phyloP scores from a whole-genome alignment of 202 grass and related monocot genomes.

The Eragrostis tef region DNA sequence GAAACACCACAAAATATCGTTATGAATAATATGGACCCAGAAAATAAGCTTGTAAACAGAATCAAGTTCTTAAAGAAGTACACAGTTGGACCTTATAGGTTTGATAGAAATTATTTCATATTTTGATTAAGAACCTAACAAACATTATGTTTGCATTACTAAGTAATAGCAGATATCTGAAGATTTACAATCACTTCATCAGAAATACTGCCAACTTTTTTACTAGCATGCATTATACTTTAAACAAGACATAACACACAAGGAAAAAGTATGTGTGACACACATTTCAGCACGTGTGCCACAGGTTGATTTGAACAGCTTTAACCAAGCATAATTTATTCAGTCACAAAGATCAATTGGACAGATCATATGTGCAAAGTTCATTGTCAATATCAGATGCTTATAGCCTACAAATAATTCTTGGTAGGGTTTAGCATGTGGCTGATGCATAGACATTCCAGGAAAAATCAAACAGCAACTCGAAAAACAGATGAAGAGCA shows the following conservation, averaged over 20 bases:
- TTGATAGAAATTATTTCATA: constrained; percentile 26
- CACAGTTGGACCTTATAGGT: not conserved
- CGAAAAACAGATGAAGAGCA: constrained; percentile 16
- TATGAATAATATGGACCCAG: constrained; percentile 16
- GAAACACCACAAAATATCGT: constrained; percentile 16
- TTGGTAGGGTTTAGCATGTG: not conserved
- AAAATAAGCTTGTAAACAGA: constrained; percentile 43
- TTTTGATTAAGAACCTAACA: constrained; percentile 1
- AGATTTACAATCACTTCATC: constrained; percentile 23
- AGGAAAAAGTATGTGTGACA: not conserved
- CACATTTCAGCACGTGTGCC: constrained; percentile 4
- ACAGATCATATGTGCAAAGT: constrained; percentile 6
- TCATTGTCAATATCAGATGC: constrained; percentile 16
- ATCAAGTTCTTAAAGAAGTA: constrained; percentile 22
- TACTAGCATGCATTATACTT: constrained; percentile 16
- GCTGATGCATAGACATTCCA: not conserved
- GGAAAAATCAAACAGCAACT: constrained; percentile 26
- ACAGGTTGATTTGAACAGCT: constrained; percentile 10
- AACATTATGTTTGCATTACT: not conserved
- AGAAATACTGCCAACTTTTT: not conserved
- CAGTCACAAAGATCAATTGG: not conserved
- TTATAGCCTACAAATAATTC: constrained; percentile 11
- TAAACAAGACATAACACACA: constrained; percentile 6
- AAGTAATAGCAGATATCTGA: constrained; percentile 45
- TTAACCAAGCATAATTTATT: constrained; percentile 33